Base-by-base conservation (phyloP, 495 filamentous ascomycete genomes). In the Penicillium pulvis region DNA sequence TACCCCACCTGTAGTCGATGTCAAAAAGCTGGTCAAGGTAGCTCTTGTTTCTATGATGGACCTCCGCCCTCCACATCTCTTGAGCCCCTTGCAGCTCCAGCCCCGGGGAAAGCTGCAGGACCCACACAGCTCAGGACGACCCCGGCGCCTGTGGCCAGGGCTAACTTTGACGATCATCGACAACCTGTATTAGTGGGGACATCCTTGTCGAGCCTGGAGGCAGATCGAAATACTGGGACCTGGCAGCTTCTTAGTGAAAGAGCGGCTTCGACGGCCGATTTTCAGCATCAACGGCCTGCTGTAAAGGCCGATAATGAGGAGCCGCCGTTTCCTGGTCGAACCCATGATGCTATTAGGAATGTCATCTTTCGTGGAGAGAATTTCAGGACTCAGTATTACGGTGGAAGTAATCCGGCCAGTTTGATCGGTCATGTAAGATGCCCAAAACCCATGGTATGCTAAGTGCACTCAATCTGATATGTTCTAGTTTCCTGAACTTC, bases 341-440 rank as follows among this genome's bases (percentile, higher is more conserved):
- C 51, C 0, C 51, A 44, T 11, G 51, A 44, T 28, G 43, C 51
- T 26, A 30, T 30, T n/a, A 39, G 24, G 35, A 53, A 55, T 3
- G 68, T 72, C 33, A 71, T 76, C 36, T 76, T 78, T 23, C 63
- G 74, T 52, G 75, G 76, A 7, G 69, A 73, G 55, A 61, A 69
- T 24, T 79, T 75, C 60, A 73, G 70, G 59, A 79, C 74, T 4
- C 69, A 75, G 31, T 79, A 75, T 54, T 75, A 75, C 43, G 76
- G 76, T n/a, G 63, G 74, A 5, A 79, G 71, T 51, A 71, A 76
- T 59, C 56, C 71, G 1, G 62, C 66, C 17, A 74, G 67, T 57
- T 58, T 70, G 24, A 60, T 79, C n/a, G 61, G 61, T 16, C 68
- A 78, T 58, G 75, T 79, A 71, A 49, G 63, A 26, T 3, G 8